Evolutionary conservation across 2,329 filamentous ascomycete genomes (phyloP), one percentile per base, ranked within the genome.

Genomic region (Trichoderma atroviride): DNA sequence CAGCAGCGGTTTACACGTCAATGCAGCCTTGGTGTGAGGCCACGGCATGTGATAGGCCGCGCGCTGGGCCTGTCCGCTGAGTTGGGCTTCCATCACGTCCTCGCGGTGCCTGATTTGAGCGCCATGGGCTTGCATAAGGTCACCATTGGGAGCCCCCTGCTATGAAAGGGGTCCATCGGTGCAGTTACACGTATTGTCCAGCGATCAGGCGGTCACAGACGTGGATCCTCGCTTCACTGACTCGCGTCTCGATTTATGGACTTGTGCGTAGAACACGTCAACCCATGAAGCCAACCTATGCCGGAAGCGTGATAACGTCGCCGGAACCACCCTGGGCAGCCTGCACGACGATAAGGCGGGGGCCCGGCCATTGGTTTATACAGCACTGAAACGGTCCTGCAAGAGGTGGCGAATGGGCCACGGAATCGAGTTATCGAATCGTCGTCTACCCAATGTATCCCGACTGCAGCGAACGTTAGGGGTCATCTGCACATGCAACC

Each of bases 401-500:
- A 22, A n/a, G 31, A 29, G 10, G 64, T 67, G 64, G 64, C 64
- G n/a, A 67, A 59, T 7, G 53, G 63, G 63, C 37, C 63, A 66
- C 22, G 40, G 55, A 59, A 50, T 58, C 63, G 53, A 56, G 31
- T 67, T n/a, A 67, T 67, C 64, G 64, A 57, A 65, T 64, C 37
- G 61, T 37, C 9, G 33, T 31, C 29, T 24, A 64, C 50, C 33
- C 19, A 47, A 57, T 43, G 63, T 43, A 33, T 37, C 43, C 50
- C 55, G 55, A 50, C 64, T 58, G 55, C 53, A 67, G 55, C 53
- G 40, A 67, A 67, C 53, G 64, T 67, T 67, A 59, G 64, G 64
- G 64, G 55, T 67, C 64, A 58, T 67, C 53, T 66, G 63, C 63
- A 66, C 53, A 67, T 67, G 64, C 64, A 67, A 67, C 64, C 64